Percentiles rank a stretch among this genome's conserved stretches.
These are phyloP conservation scores for Raphidocelis subcapitata DNA, from an alignment of 139 green algal species.

Conservation along the genomic window DNA sequence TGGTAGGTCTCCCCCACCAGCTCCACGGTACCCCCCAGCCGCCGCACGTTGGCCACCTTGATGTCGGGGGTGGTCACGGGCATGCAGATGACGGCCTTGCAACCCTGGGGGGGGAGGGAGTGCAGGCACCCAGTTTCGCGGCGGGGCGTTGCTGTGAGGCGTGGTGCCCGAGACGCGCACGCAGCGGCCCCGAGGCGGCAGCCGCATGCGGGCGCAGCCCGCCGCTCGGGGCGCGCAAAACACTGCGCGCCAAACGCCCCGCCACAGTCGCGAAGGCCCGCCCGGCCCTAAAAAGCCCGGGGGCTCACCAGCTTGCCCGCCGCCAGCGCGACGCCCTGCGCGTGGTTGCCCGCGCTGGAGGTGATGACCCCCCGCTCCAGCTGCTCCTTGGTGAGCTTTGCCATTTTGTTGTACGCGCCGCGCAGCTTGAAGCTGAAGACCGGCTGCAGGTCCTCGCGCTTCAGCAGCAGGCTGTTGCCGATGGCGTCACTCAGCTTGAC, in stretches of 20 bases:
- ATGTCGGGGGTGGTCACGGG: constrained; percentile 82
- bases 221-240: too few species aligned
- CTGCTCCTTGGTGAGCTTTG: constrained; percentile 68
- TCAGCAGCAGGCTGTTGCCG: constrained; percentile 81
- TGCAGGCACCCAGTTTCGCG: too few species aligned
- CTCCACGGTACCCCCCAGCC: constrained; percentile 86
- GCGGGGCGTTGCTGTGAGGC: too few species aligned
- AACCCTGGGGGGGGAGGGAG: constrained; percentile 50
- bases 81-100: constrained; percentile 89
- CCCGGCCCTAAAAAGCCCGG: too few species aligned
- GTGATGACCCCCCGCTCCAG: constrained; percentile 86
- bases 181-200: too few species aligned
- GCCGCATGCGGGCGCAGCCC: too few species aligned
- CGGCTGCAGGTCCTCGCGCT: constrained; percentile 95
- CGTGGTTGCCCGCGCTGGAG: constrained; percentile 94
- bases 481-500: constrained; percentile 71
- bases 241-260: too few species aligned
- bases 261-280: too few species aligned
- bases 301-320: constrained; percentile 64
- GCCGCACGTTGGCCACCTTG: constrained; percentile 76
- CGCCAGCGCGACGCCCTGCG: constrained; percentile 91
- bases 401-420: constrained; percentile 94
- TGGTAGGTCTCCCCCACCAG: constrained; percentile 94
- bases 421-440: constrained; percentile 97
- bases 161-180: too few species aligned